Evolutionary conservation across 176 grass and related monocot genomes (phyloP).

Genomic region (Carex cristatella): DNA sequence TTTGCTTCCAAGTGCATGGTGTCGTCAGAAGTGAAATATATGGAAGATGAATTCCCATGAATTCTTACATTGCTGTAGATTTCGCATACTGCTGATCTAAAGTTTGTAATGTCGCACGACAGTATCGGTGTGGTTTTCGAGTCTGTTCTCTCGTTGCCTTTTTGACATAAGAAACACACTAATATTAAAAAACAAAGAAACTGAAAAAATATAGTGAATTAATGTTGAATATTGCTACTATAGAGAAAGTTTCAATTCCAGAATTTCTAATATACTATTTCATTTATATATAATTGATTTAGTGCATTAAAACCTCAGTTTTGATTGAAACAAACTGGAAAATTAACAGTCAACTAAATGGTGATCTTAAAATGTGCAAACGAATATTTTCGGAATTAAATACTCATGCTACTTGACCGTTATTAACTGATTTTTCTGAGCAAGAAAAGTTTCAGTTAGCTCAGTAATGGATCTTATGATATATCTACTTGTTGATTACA

Average conservation of each 20-base stretch:
- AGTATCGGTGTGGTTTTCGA: not conserved
- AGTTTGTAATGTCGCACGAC: conserved; percentile 50
- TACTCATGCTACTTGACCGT: no score
- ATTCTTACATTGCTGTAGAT: conserved; percentile 53
- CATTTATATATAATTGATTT: not conserved
- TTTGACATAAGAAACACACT: not conserved
- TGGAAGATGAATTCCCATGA: conserved; percentile 34
- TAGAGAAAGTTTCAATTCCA: not conserved
- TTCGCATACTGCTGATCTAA: conserved; percentile 46
- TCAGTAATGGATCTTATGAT: not conserved
- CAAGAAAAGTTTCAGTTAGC: not conserved
- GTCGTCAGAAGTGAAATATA: conserved; percentile 8
- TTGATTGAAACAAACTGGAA: not conserved
- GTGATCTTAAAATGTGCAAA: not conserved
- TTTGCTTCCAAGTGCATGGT: conserved; percentile 23
- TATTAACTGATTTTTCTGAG: no score
- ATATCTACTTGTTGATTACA: not conserved
- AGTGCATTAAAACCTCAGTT: not conserved
- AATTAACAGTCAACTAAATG: not conserved
- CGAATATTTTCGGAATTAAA: no score
- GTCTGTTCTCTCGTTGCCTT: not conserved
- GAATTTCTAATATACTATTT: not conserved
- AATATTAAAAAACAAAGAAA: not conserved
- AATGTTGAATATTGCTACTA: no score
- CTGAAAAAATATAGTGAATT: no score